Evolutionary conservation across 78 protist species (phyloP).

Genomic region (Dictyostelium intermedium): DNA sequence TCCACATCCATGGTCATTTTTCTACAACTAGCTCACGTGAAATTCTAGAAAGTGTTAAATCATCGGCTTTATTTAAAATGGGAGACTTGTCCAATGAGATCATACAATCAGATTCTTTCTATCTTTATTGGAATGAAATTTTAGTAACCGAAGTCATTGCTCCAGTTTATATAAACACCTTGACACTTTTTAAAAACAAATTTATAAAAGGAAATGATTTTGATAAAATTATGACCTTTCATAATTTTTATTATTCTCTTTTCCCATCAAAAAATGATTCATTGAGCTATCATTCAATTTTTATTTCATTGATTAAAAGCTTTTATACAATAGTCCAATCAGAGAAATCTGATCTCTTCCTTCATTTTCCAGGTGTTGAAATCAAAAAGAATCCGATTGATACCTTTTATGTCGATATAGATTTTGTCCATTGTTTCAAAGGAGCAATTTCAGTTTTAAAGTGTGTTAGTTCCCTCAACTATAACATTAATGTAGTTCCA

Average conservation of each 20-base stretch:
- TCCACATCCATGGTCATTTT: slow-evolving; percentile 24
- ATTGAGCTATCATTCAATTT: neutral
- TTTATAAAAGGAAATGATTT: neutral
- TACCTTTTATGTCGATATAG: neutral
- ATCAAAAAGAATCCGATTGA: neutral
- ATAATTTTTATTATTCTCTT: neutral
- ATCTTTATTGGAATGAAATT: neutral
- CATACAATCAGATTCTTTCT: neutral
- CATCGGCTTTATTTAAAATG: neutral
- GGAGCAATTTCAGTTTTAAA: neutral
- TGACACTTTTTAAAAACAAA: neutral
- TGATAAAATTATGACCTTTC: neutral
- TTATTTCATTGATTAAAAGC: neutral
- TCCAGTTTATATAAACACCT: neutral
- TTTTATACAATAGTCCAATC: neutral
- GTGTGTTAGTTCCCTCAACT: neutral
- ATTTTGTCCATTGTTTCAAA: neutral
- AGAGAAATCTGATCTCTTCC: neutral
- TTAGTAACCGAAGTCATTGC: neutral
- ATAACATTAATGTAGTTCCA: neutral
- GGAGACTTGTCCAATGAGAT: too few species aligned
- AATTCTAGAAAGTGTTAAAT: neutral
- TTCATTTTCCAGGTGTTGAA: neutral
- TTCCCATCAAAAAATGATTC: neutral
- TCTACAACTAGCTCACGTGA: neutral